Conservation (phyloP, 495 filamentous ascomycete species). For the Aspergillus sparsus region DNA sequence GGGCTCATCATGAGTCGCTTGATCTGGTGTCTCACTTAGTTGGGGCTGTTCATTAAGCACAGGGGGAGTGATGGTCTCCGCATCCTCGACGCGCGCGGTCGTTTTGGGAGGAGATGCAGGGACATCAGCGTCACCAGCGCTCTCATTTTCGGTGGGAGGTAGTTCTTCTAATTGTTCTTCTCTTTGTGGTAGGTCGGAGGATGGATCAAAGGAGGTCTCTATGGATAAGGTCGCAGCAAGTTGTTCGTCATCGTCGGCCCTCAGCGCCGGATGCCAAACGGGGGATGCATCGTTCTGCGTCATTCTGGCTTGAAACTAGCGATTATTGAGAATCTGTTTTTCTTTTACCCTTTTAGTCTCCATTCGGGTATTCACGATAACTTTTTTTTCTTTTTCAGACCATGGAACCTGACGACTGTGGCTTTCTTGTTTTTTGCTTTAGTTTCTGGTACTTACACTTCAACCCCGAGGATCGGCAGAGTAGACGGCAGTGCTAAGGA, state of each 20-base stretch:
- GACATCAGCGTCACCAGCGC: neutral
- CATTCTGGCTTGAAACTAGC: slow-evolving; percentile 18
- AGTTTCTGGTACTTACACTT: neutral
- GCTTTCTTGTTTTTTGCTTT: too few species aligned
- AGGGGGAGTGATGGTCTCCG: neutral
- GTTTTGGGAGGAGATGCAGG: neutral
- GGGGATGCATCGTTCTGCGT: slow-evolving; percentile 25
- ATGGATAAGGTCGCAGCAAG: slow-evolving; percentile 14
- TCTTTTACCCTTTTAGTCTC: too few species aligned
- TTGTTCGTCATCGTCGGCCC: slow-evolving; percentile 30
- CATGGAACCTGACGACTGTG: too few species aligned
- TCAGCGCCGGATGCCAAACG: slow-evolving; percentile 47
- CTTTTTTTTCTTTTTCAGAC: slow-evolving; percentile 13
- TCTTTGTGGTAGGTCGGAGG: neutral
- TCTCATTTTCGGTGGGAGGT: neutral
- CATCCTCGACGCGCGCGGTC: neutral
- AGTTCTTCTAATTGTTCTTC: neutral
- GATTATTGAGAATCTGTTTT: too few species aligned
- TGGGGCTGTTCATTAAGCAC: too few species aligned
- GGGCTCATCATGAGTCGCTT: neutral
- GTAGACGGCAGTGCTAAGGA: slow-evolving; percentile 13
- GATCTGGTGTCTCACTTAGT: too few species aligned
- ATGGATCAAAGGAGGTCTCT: slow-evolving; percentile 7
- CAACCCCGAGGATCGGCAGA: slow-evolving; percentile 20
- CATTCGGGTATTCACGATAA: slow-evolving; percentile 12